Evolutionary conservation across 306 rosid genomes (phyloP), one percentile per base, ranked within the genome.

Genomic region (Vigna trinervia): DNA sequence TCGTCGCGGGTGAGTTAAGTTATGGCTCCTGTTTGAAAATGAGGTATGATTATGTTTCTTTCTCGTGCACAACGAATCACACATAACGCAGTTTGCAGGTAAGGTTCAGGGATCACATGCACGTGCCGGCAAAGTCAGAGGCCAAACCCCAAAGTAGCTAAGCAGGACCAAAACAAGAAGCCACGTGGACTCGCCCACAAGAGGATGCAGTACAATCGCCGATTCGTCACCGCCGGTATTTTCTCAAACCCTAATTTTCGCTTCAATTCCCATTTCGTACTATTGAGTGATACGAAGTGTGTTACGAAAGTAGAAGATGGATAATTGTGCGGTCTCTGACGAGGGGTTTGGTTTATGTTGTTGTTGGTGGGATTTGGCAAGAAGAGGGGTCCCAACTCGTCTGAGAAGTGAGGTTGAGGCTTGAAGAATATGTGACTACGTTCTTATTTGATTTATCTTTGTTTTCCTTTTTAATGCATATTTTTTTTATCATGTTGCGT

Each of bases 171-270:
- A 71, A 82, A 82, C 76, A 82, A 82, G 82, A 78, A 82, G 79
- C 82, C 85, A 6, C 79, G 85, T 65, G 85, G 82, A 46, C 85
- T 82, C n/a, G 82, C 85, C 17, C 79, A 82, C 79, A 77, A 77
- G 79, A 81, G 85, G 39, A 82, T 82, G 85, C 85, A 77, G 41
- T 82, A 82, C 82, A 82, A 82, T 23, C 85, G 85, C 65, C 75
- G 85, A 23, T 82, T 82, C 79, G 79, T 82, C 82, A 82, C 82
- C 51, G 85, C 85, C 3, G 85, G 85, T 82, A 82, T 23, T 4
- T 17, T 2, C 51, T 68, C 0, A 3, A 75, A 61, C 81, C 77
- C 81, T 81, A 59, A 53, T 53, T 73, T 80, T 28, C 8, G 0
- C 34, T 6, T 22, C 48, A 3, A 0, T 46, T 45, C 2, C 1